phyloP scores from a whole-genome alignment of 2,329 filamentous ascomycete species.

The Aschersonia sp. region DNA sequence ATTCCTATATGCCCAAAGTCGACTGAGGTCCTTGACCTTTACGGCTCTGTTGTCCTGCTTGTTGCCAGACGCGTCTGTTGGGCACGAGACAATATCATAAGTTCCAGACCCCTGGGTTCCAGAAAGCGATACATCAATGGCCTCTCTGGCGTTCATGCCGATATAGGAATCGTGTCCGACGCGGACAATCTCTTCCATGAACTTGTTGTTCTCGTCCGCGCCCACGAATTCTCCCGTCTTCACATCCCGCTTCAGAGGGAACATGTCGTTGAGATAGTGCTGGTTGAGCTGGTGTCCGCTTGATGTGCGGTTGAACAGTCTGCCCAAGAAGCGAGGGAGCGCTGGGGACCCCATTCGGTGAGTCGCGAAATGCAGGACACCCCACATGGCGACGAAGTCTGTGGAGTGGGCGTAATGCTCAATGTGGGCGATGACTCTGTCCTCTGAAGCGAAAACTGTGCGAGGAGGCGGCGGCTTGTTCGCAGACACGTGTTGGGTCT shows the following conservation, averaged over 20 bases:
- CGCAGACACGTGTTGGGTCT: no score
- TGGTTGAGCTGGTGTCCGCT: slow-evolving; percentile 44
- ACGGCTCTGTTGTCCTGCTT: slow-evolving; percentile 13
- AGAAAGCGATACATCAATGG: slow-evolving; percentile 31
- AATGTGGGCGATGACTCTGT: slow-evolving; percentile 50
- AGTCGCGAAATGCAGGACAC: slow-evolving; percentile 53
- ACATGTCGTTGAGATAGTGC: slow-evolving; percentile 49
- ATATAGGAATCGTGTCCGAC: slow-evolving; percentile 28
- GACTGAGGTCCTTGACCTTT: slow-evolving; percentile 45
- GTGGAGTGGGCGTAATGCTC: slow-evolving; percentile 67
- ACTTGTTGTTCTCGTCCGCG: slow-evolving; percentile 35
- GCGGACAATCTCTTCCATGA: slow-evolving; percentile 45
- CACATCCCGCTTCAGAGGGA: slow-evolving; percentile 31
- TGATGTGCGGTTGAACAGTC: slow-evolving; percentile 41
- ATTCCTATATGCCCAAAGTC: slow-evolving; percentile 49
- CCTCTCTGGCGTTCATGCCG: slow-evolving; percentile 28
- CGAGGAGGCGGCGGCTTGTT: slow-evolving; percentile 15
- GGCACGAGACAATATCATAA: slow-evolving; percentile 14
- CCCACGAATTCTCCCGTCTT: slow-evolving; percentile 25
- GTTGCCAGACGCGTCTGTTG: slow-evolving; percentile 23
- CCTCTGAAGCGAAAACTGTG: slow-evolving; percentile 22
- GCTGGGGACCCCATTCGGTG: slow-evolving; percentile 23
- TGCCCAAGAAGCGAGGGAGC: slow-evolving; percentile 46
- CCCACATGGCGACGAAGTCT: slow-evolving; percentile 64
- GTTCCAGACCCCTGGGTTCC: slow-evolving; percentile 23